Conservation (phyloP, 225 moss, liverwort and hornwort species). For the Rhytidiadelphus loreus region DNA sequence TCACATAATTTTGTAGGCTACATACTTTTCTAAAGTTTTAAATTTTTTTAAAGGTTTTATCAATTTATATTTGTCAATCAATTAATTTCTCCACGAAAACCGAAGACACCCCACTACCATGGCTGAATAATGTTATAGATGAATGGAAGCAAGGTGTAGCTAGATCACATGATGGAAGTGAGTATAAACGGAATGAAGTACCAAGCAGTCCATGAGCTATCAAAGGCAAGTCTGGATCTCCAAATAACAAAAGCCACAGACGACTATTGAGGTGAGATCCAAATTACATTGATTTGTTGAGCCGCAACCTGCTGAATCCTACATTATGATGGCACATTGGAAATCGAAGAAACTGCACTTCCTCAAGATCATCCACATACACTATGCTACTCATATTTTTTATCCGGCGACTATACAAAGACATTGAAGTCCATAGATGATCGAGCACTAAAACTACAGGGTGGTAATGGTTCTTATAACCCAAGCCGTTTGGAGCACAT, state of each 20-base stretch:
- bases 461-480: neutral
- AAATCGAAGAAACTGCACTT: neutral
- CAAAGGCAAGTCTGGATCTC: neutral
- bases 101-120: neutral
- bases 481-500: neutral
- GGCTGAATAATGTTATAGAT: neutral
- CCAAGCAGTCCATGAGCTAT: neutral
- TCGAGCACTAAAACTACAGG: neutral
- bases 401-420: neutral
- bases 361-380: neutral
- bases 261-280: neutral
- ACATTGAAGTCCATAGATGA: neutral
- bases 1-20: too few relatives aligned
- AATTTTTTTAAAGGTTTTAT: too few relatives aligned
- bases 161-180: too few relatives aligned
- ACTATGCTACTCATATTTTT: neutral
- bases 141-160: neutral
- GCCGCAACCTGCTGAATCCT: conserved; percentile 2
- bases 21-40: neutral
- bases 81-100: neutral
- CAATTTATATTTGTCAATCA: neutral
- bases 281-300: conserved; percentile 1
- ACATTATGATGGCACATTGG: neutral
- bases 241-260: neutral
- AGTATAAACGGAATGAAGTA: neutral